Evolutionary conservation across 179 eudicot genomes (phyloP).

Genomic region (Dionaea muscipula): DNA sequence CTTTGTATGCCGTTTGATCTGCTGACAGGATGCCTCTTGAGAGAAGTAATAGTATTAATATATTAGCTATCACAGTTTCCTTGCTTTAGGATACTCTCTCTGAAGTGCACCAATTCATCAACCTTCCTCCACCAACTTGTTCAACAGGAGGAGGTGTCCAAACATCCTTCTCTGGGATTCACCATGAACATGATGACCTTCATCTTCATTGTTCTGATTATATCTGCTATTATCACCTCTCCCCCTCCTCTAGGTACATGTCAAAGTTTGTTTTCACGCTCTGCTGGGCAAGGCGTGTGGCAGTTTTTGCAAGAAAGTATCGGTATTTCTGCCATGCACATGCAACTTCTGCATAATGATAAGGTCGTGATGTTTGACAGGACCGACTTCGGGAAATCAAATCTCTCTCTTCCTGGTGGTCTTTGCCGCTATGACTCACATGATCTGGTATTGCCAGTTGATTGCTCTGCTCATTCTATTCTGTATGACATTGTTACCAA

Average conservation of each 20-base stretch:
- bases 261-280: conserved; percentile 14
- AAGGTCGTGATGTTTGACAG: conserved; percentile 63
- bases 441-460: conserved; percentile 31
- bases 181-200: conserved; percentile 19
- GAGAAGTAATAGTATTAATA: neutral
- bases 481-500: conserved; percentile 40
- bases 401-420: conserved; percentile 52
- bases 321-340: conserved; percentile 81
- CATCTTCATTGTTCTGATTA: conserved; percentile 10
- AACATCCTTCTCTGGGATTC: neutral
- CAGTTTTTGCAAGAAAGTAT: conserved; percentile 37
- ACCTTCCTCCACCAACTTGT: conserved; percentile 18
- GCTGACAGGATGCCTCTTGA: neutral
- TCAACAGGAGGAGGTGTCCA: conserved; percentile 14
- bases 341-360: conserved; percentile 56
- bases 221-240: conserved; percentile 6
- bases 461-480: conserved; percentile 76
- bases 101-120: conserved; percentile 7
- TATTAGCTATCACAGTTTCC: conserved; percentile 15
- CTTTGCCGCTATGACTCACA: conserved; percentile 45
- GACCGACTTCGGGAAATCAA: conserved; percentile 64
- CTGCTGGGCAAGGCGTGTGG: conserved; percentile 47
- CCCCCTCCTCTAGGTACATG: conserved; percentile 6
- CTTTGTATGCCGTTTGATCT: conserved; percentile 20
- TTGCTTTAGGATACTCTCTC: conserved; percentile 12